Evolutionary conservation across 768 basidiomycete species (phyloP).

Genomic region (Collybiopsis confluens): DNA sequence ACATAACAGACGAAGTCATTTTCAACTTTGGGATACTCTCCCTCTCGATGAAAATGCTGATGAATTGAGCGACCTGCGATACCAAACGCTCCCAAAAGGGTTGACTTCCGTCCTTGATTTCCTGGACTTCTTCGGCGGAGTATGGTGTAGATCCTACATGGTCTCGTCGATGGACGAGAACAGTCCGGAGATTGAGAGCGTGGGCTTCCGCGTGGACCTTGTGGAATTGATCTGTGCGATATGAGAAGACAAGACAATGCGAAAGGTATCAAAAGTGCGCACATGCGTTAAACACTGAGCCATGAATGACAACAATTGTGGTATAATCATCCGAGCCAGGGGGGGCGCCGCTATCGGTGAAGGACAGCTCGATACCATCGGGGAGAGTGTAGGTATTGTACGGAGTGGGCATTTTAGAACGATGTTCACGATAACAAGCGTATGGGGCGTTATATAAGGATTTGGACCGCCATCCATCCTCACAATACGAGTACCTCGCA

Average conservation of each 20-base stretch:
- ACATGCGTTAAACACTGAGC: conserved; percentile 18
- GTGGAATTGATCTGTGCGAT: conserved; percentile 11
- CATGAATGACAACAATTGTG: conserved; percentile 18
- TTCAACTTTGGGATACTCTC: conserved; percentile 14
- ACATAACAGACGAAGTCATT: not conserved
- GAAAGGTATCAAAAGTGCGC: not conserved
- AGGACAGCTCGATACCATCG: conserved; percentile 5
- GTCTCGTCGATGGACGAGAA: conserved; percentile 18
- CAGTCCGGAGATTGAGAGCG: conserved; percentile 15
- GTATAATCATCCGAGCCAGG: conserved; percentile 13
- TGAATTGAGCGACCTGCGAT: conserved; percentile 14
- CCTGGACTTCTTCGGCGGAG: conserved; percentile 15
- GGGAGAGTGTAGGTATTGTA: conserved; percentile 2
- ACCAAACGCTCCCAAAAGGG: conserved; percentile 13
- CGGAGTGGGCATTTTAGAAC: not conserved
- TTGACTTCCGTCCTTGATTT: conserved; percentile 11
- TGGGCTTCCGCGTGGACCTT: conserved; percentile 10
- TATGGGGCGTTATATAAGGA: no score
- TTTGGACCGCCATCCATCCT: no score
- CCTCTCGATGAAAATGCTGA: conserved; percentile 14
- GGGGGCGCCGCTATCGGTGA: conserved; percentile 9
- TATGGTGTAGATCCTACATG: conserved; percentile 20
- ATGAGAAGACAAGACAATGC: not conserved
- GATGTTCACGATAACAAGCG: no score
- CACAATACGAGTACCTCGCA: no score